Conservation (phyloP, 495 filamentous ascomycete genomes). For the Neurospora sp. region DNA sequence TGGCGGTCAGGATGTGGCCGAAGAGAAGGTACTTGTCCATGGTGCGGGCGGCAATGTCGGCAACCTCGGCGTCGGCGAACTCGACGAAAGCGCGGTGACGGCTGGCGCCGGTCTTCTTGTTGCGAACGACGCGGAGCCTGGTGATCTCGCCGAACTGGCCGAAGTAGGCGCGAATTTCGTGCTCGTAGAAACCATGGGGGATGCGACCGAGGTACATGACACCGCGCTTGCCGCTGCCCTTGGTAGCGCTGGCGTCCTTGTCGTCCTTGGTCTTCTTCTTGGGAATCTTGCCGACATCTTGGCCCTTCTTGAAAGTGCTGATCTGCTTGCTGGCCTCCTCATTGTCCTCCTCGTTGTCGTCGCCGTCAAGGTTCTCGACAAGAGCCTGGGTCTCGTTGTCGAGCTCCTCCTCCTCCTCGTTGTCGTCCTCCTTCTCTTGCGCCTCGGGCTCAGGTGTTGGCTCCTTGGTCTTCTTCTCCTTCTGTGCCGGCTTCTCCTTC, state of each 20-base stretch:
- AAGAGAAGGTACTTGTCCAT: constrained; percentile 98
- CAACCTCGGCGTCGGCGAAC: constrained; percentile 67
- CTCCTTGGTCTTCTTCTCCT: constrained; percentile 24
- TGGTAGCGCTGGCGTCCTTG: constrained; percentile 27
- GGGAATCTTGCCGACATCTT: constrained; percentile 51
- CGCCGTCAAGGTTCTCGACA: constrained; percentile 73
- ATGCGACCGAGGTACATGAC: constrained; percentile 84
- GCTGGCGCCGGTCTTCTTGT: constrained; percentile 73
- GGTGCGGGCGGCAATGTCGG: constrained; percentile 79
- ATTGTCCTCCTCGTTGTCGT: constrained; percentile 48
- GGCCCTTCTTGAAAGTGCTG: constrained; percentile 40
- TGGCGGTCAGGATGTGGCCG: constrained; percentile 82
- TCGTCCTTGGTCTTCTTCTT: constrained; percentile 52
- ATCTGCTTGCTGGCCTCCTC: constrained; percentile 41
- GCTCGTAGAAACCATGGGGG: constrained; percentile 92
- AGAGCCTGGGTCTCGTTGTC: constrained; percentile 43
- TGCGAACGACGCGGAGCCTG: constrained; percentile 77
- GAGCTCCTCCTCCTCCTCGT: constrained; percentile 31
- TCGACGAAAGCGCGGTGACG: constrained; percentile 94
- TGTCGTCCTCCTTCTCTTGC: constrained; percentile 17
- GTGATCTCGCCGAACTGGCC: constrained; percentile 85
- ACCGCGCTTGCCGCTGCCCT: constrained; percentile 49
- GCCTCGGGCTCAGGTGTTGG: constrained; percentile 8
- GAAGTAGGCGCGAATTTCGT: constrained; percentile 90
- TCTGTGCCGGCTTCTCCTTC: constrained; percentile 12